Base-by-base conservation (phyloP, 2,329 filamentous ascomycete species). In the Neurospora crassa region DNA sequence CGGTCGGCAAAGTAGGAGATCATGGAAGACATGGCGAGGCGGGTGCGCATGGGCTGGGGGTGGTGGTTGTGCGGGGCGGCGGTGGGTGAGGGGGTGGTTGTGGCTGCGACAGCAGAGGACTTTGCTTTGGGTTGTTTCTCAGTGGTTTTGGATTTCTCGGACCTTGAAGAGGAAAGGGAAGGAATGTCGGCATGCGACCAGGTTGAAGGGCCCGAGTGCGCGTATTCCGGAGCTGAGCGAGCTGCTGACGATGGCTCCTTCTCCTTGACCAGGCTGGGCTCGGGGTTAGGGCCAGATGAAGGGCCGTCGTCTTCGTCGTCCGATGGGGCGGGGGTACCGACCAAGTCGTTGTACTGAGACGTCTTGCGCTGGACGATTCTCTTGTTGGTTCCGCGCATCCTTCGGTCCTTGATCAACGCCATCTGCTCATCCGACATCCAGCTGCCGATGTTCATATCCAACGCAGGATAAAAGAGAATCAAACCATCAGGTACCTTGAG, bases 351-450 rank as follows among this genome's bases (percentile, higher is more conserved):
- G 79, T 97, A 98, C 78, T 97, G 92, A 82, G 93, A 92, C 74
- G 90, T 94, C 83, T 99, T 98, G 71, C 92, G 88, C 43, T 91
- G 87, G 12, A 97, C 84, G 70, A 98, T 91, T 37, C 89, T 87
- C 71, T 87, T 87, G 78, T 97, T 97, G 1, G 90, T 93, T 76
- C 90, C 90, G 34, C 93, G 88, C 78, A 90, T 90, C 71, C 89
- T 88, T 12, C 93, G 89, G 74, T 97, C 94, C 74, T 93, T 90
- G 74, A 99, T 97, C 73, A 99, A 83, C 0, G 93, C 89, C 93
- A 98, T 97, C 79, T 99, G 94, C 80, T 98, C 95, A 76, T 98
- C 95, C 0, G 93, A 94, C 94, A 99, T 98, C 96, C 96, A 99
- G 80, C 94, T 97, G 45, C 93, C 93, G 75, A 98, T 98, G 77